Conservation (phyloP, 75 land plant genomes). For the Adiantum capillusveneris region DNA sequence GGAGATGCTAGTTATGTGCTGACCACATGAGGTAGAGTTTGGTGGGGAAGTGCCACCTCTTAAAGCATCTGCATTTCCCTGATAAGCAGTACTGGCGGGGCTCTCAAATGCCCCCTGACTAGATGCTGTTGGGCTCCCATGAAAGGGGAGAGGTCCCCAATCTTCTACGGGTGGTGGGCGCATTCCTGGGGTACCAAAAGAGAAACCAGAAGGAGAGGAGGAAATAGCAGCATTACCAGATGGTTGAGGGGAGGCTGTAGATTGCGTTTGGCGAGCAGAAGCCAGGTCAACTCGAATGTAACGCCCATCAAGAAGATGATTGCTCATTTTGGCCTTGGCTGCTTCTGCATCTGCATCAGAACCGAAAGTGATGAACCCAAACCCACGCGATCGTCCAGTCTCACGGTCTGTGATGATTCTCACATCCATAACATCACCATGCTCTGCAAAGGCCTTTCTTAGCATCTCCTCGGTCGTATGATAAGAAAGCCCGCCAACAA, state of each 20-base stretch:
- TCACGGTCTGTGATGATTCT: slow-evolving; percentile 25
- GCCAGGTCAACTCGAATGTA: slow-evolving; percentile 3
- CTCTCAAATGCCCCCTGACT: too few relatives aligned
- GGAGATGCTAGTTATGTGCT: too few relatives aligned
- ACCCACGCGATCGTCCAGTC: slow-evolving; percentile 28
- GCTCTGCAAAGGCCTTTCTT: slow-evolving; percentile 17
- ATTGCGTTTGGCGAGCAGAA: neutral
- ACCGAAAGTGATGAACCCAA: slow-evolving; percentile 27
- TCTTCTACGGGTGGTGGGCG: neutral
- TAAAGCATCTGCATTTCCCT: too few relatives aligned
- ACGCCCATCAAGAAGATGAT: slow-evolving; percentile 1
- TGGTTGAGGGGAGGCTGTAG: neutral
- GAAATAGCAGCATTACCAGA: neutral
- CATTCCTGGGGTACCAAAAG: neutral
- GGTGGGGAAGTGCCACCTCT: too few relatives aligned
- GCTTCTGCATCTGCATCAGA: neutral
- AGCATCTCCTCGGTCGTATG: slow-evolving; percentile 18
- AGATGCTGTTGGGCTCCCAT: neutral
- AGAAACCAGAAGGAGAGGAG: neutral
- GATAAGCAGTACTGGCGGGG: too few relatives aligned
- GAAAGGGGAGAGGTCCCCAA: neutral
- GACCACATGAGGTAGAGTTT: too few relatives aligned
- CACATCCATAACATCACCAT: slow-evolving; percentile 18
- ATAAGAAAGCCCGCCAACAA: slow-evolving; percentile 21
- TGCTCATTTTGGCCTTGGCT: neutral